phyloP scores from a whole-genome alignment of 176 grass and related monocot genomes.

The maize (Zea mays) region Zm-B73-REFERENCE-NAM-5.0 NC_050102.1:179054501-179055000 shows the following conservation, averaged over 20 bases:
- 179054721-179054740: background rate
- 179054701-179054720: background rate
- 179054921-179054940: too few species aligned
- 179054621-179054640: conserved; percentile 39
- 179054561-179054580: conserved; percentile 43
- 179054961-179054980: too few species aligned
- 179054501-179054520: conserved; percentile 64
- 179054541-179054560: background rate
- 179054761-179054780: conserved; percentile 10
- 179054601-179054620: conserved; percentile 42
- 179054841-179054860: too few species aligned
- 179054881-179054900: too few species aligned
- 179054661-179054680: conserved; percentile 13
- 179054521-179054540: background rate
- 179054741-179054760: background rate
- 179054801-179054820: background rate
- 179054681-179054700: background rate
- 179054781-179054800: conserved; percentile 35
- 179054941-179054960: too few species aligned
- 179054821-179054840: too few species aligned
- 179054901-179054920: too few species aligned
- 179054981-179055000: too few species aligned
- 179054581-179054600: conserved; percentile 35
- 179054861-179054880: too few species aligned
- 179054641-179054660: conserved; percentile 55